Conservation (phyloP, 208 protist species). For the Leptomonas pyrrhocoris region DNA sequence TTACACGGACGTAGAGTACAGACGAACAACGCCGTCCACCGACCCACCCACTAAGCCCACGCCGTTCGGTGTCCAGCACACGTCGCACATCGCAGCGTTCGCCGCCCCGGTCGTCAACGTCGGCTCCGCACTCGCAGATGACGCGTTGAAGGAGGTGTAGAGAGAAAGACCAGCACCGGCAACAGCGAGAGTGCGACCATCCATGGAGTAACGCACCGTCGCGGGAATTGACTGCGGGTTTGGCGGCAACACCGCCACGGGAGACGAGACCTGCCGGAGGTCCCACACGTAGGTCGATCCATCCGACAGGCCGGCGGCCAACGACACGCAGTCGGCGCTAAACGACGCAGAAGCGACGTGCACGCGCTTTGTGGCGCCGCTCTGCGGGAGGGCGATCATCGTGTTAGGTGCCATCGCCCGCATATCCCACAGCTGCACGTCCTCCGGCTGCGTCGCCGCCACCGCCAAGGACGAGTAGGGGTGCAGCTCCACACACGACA, state of each 20-base stretch:
- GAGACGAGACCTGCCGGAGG: constrained; percentile 91
- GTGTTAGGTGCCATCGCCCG: constrained; percentile 80
- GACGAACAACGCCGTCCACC: constrained; percentile 50
- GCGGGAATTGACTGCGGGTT: constrained; percentile 18
- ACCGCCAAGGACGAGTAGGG: constrained; percentile 72
- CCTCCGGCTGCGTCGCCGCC: constrained; percentile 41
- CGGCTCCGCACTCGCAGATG: constrained; percentile 9
- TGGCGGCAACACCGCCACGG: constrained; percentile 39
- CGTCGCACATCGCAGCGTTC: constrained; percentile 31
- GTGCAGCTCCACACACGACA: constrained; percentile 56
- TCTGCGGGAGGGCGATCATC: constrained; percentile 53
- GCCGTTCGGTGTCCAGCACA: constrained; percentile 54
- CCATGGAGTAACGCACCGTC: constrained; percentile 47
- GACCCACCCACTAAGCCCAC: constrained; percentile 40
- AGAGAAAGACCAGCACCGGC: constrained; percentile 20
- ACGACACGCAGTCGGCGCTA: constrained; percentile 94
- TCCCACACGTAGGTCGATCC: constrained; percentile 95
- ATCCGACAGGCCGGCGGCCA: constrained; percentile 81
- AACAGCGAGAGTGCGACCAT: constrained; percentile 30
- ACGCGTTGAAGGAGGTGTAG: constrained; percentile 13
- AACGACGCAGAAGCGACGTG: constrained; percentile 82
- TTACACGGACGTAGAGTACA: constrained; percentile 36
- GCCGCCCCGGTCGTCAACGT: constrained; percentile 16
- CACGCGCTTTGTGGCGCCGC: not conserved
- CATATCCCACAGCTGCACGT: constrained; percentile 92